phyloP scores from a whole-genome alignment of 495 filamentous ascomycete species.

The Daldinia bambusicola region DNA sequence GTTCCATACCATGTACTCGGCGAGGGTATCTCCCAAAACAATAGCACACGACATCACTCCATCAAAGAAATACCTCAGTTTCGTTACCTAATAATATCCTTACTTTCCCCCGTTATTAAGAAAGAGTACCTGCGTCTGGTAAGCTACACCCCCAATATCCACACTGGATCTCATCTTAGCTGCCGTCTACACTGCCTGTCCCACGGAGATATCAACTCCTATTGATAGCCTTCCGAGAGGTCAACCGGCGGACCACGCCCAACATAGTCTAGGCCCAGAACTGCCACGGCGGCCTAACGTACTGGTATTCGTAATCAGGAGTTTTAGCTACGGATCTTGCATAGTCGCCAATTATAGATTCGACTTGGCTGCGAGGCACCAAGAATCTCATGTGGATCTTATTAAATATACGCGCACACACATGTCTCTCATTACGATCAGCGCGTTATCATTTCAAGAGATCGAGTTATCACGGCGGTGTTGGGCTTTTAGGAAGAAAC shows the following conservation, averaged over 20 bases:
- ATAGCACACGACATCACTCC: conserved; percentile 10
- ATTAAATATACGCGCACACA: no score
- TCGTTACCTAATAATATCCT: neutral
- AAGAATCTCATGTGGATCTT: neutral
- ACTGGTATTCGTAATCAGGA: neutral
- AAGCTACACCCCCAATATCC: neutral
- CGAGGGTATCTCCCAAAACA: conserved; percentile 8
- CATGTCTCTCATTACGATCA: no score
- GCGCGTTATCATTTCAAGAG: neutral
- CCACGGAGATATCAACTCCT: conserved; percentile 13
- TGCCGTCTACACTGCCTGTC: neutral
- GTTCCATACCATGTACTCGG: conserved; percentile 12
- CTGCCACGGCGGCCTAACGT: neutral
- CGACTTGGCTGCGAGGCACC: neutral
- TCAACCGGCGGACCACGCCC: neutral
- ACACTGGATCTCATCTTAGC: conserved; percentile 9
- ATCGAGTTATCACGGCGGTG: neutral
- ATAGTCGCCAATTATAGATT: conserved; percentile 7
- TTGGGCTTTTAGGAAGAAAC: no score
- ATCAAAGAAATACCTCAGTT: conserved; percentile 7
- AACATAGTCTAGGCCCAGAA: conserved; percentile 13
- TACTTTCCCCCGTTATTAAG: neutral
- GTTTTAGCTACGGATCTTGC: neutral
- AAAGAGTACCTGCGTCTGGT: conserved; percentile 7
- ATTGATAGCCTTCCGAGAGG: conserved; percentile 3